Evolutionary conservation across 352 stramenopile species (phyloP), one percentile per base, ranked within the genome.

Genomic region (Phytophthora ohioensis): DNA sequence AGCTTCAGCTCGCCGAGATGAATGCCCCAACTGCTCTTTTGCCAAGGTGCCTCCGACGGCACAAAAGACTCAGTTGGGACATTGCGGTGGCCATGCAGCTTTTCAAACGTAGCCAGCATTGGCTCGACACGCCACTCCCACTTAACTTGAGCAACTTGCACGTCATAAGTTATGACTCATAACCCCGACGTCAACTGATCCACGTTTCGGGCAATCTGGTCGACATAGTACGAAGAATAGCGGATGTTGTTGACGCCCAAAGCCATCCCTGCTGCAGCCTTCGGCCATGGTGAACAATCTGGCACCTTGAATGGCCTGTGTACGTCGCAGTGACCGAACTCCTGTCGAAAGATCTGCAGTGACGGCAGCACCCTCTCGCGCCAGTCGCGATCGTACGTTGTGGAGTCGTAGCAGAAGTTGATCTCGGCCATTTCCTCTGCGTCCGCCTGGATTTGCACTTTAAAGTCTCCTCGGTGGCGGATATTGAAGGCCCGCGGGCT

Each of bases 401-500:
- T 62, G 3, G 34, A 53, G 54, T 69, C 45, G 17, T 61, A 63
- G 59, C 53, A 74, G 41, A 69, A 63, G 12, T 46, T 55, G 9
- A 74, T 45, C 17, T 57, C 46, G 4, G n/a, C 57, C 56, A 71
- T 43, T 34, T 71, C 47, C 8, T 52, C 7, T 10, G 36, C 27
- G 8, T 58, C 31, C 3, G 2, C 27, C 38, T 27, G 9, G 3
- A 61, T 27, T n/a, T 66, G 47, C 15, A 17, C 34, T 4, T 55
- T 43, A 15, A 55, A 68, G 31, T 55, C 41, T 35, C 53, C 36
- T 48, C 60, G 41, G n/a, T 30, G 45, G 17, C 77, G 77, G 27
- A 89, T 84, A 57, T 81, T 80, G 8, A 72, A 41, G 21, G 83
- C 77, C 34, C 76, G 75, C 13, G 65, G 67, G 38, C 80, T 80